Evolutionary conservation across 306 rosid genomes (phyloP).

Genomic region (Phaseolus lunatus): DNA sequence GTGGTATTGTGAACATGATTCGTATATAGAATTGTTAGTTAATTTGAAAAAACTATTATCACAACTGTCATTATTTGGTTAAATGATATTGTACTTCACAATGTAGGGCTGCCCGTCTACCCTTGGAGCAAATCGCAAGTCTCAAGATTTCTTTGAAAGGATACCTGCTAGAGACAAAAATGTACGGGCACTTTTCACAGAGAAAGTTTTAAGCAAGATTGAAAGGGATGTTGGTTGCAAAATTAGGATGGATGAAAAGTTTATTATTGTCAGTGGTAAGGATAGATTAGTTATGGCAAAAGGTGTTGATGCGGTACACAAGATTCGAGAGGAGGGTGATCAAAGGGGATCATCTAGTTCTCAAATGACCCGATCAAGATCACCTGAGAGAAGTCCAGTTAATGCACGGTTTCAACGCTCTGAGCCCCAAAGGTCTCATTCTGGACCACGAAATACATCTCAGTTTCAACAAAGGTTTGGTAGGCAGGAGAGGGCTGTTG

Average conservation of each 20-base stretch:
- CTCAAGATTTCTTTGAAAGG: slow-evolving; percentile 98
- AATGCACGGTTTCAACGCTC: slow-evolving; percentile 71
- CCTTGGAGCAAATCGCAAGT: slow-evolving; percentile 92
- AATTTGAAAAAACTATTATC: neutral
- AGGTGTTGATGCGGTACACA: slow-evolving; percentile 97
- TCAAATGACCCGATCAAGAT: slow-evolving; percentile 75
- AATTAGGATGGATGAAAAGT: slow-evolving; percentile 93
- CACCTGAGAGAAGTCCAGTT: slow-evolving; percentile 90
- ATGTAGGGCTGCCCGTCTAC: slow-evolving; percentile 96
- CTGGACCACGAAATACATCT: slow-evolving; percentile 70
- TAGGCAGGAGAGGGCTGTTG: slow-evolving; percentile 82
- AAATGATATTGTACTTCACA: slow-evolving; percentile 37
- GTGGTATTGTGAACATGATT: neutral
- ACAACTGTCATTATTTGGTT: slow-evolving; percentile 25
- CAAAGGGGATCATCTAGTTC: slow-evolving; percentile 74
- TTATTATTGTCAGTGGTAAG: slow-evolving; percentile 90
- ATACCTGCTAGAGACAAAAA: slow-evolving; percentile 90
- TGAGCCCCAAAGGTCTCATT: slow-evolving; percentile 78
- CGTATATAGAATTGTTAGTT: neutral
- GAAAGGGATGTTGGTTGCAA: slow-evolving; percentile 93
- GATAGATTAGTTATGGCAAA: slow-evolving; percentile 81
- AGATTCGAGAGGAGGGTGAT: slow-evolving; percentile 83
- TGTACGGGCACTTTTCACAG: slow-evolving; percentile 76
- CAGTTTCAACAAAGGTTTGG: slow-evolving; percentile 80
- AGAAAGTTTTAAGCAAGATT: slow-evolving; percentile 77